Base-by-base conservation (phyloP, 352 stramenopile species). In the Phytophthora citricola region DNA sequence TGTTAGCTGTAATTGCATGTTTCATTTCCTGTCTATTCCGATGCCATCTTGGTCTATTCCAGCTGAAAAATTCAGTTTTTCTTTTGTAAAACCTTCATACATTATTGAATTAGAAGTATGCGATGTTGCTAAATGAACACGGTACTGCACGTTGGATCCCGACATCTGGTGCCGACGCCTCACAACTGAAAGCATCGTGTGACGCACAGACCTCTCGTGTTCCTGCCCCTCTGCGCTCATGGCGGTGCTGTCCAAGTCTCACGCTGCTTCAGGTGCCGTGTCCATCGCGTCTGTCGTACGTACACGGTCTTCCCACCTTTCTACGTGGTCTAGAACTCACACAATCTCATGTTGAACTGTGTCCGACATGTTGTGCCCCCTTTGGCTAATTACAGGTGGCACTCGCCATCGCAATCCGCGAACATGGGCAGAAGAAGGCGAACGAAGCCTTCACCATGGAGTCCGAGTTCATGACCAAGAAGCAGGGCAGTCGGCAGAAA, bases 391-490 rank as follows among this genome's bases (percentile, higher is more conserved):
- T 32, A 20, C 57, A 89, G 79, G 63, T 93, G 24, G 78, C 76
- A 9, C 34, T 91, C 46, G 83, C 83, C 26, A 64, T 93, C 10
- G 83, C 76, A 12, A 92, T 93, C 61, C 85, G 81, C 40, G 64
- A 88, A 53, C 72, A 89, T 53, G 85, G 85, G 2, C 81, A 87
- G 26, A 77, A 82, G 45, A 72, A 73, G 9, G 78, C 83, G 8
- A 86, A 82, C 58, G 72, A 61, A 4, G 81, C 69, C 29, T 78
- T 83, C 40, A 50, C 54, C 4, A 47, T 80, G 32, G 79, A 93
- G 49, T 92, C 85, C 44, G 73, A 90, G 62, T 92, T 87, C 55
- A 90, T 89, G 71, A 89, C 79, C 36, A 90, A 91, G 69, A 91
- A 90, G 65, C 75, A 88, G 12, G 83, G 79, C 51, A 84, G 70